Evolutionary conservation across 352 stramenopile genomes (phyloP).

Genomic region (Pythium brachiatum): DNA sequence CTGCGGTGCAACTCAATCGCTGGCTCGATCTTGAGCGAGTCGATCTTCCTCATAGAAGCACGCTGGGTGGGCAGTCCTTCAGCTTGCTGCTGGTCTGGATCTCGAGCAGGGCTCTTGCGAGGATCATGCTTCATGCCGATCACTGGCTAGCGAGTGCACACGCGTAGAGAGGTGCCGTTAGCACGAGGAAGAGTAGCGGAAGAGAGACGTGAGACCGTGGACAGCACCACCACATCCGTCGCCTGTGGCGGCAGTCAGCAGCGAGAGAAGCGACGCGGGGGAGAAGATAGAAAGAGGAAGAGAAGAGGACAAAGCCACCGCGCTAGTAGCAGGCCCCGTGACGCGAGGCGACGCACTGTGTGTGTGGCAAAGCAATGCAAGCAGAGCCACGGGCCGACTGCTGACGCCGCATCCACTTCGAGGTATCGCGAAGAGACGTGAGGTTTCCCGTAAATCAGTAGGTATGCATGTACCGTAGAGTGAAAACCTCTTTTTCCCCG

Average conservation of each 20-base stretch:
- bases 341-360: background rate
- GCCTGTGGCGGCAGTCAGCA: conserved; percentile 3
- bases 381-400: background rate
- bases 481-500: background rate
- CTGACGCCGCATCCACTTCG: conserved; percentile 6
- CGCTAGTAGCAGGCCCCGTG: background rate
- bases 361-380: background rate
- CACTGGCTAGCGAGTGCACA: background rate
- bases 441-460: conserved; percentile 16
- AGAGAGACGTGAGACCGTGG: background rate
- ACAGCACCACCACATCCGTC: background rate
- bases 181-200: too few species aligned
- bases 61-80: too few species aligned
- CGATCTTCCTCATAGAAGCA: conserved; percentile 14
- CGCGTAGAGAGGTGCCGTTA: background rate
- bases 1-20: conserved; percentile 26
- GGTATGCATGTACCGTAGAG: background rate
- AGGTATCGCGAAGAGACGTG: conserved; percentile 17
- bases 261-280: background rate
- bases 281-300: background rate
- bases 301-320: background rate
- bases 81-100: background rate
- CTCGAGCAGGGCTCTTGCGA: conserved; percentile 14
- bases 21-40: conserved; percentile 24
- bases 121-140: conserved; percentile 20